These are phyloP conservation scores for Microcyclospora tardicrescens DNA, from an alignment of 2,329 filamentous ascomycete genomes.

Conservation along the genomic window DNA sequence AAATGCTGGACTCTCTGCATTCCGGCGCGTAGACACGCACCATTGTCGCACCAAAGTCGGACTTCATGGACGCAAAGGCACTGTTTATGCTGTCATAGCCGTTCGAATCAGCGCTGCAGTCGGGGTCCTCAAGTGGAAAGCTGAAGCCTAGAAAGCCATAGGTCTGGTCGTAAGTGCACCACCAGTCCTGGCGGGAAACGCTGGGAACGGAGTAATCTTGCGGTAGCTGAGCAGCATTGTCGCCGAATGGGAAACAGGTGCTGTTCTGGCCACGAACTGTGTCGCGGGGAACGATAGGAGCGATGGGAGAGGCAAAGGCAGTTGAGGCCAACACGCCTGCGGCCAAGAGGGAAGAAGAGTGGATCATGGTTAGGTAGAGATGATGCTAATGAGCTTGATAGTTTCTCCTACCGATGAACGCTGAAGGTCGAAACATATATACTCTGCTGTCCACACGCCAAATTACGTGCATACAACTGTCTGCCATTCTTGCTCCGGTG, in stretches of 20 bases:
- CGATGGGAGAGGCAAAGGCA: not conserved
- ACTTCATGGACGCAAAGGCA: not conserved
- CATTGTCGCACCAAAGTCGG: not conserved
- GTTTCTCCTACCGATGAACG: too few species aligned
- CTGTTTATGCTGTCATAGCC: not conserved
- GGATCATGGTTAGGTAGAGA: too few species aligned
- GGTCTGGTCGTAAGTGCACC: not conserved
- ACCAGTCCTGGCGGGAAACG: not conserved
- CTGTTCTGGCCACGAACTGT: not conserved
- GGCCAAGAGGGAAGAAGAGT: too few species aligned
- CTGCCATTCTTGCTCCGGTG: too few species aligned
- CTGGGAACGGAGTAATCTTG: not conserved
- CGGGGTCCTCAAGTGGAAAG: not conserved
- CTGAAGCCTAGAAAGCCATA: not conserved
- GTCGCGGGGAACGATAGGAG: not conserved
- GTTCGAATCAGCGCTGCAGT: not conserved
- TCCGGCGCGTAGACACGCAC: not conserved
- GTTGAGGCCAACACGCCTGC: not conserved
- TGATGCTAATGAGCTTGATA: too few species aligned
- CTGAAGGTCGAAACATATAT: too few species aligned
- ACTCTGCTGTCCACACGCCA: too few species aligned
- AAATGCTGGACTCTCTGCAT: not conserved
- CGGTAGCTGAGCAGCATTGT: not conserved
- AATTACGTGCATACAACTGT: too few species aligned
- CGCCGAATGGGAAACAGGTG: not conserved